Evolutionary conservation across 139 green algal genomes (phyloP), one percentile per base, ranked within the genome.

Genomic region (Chlorella sp.): DNA sequence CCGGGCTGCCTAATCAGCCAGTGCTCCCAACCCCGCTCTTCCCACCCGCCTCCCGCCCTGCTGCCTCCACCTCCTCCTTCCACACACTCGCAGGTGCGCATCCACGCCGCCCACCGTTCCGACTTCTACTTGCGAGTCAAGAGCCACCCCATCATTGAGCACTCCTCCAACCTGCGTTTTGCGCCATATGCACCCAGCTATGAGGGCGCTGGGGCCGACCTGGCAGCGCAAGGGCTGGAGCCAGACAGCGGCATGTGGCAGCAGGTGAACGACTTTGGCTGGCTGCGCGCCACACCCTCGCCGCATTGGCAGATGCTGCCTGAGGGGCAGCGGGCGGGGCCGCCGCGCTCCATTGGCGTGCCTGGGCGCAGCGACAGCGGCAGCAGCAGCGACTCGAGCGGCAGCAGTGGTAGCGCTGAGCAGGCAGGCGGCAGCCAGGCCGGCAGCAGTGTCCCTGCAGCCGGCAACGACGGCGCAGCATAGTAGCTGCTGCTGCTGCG

Each of bases 261-360:
- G 39, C 36, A 90, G 44, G 95, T 98, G 57, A 88, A 98, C 34
- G 95, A 98, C 69, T 98, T 98, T 91, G 91, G 91, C 9, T 98
- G 95, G 95, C 90, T 98, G 71, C 93, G 93, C 65, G 85, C 93
- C 12, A 86, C 80, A 30, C 90, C 91, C 32, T 96, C 92, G 0
- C 95, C 95, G 20, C 92, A 98, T 84, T 98, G 95, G 95, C 44
- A 34, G 12, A 44, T 64, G 60, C n/a, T 89, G 60, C 60, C 86
- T 3, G 56, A 62, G 21, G 62, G 26, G 2, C 30, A 84, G 55
- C 63, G 67, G 20, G 4, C 34, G 69, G 34, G 55, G 34, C 28
- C 57, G 38, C 67, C 56, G 16, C 17, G 51, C 51, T 60, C 51
- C 51, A 60, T 60, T 21, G 51, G 51, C 51, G 51, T 60, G 51